Base-by-base conservation (phyloP, 1,284 basidiomycete genomes). In the Puccinia horiana region DNA sequence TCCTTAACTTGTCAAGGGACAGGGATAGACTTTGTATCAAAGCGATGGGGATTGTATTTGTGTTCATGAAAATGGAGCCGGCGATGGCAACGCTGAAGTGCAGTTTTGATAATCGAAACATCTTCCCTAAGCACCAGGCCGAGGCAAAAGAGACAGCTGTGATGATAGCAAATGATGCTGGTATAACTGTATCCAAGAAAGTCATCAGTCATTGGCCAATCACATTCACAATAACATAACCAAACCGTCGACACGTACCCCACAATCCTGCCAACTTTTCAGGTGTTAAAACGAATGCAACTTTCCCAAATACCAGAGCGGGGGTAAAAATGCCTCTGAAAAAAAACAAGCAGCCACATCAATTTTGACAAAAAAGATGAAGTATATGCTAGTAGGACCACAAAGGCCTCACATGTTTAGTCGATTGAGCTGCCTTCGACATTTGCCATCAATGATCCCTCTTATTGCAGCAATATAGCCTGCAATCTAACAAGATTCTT, bases 261-360 rank as follows among this genome's bases (percentile, higher is more conserved):
- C 85, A 85, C 42, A 88, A 85, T 78, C 88, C 86, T 20, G 84
- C 85, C 49, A 88, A 85, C 73, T 87, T 87, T 29, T 85, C 85
- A 0, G 88, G 88, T 14, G 87, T 87, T 47, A 88, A 84, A 18
- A 85, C 85, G 83, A 88, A 88, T 0, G 88, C 88, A n/a, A 88
- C 87, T 83, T 88, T 88, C 84, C 85, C 86, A 84, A 88, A 88
- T 23, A 88, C 85, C 61, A 88, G 83, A 23, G 87, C 85, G 1
- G 86, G 86, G 4, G 87, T 87, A 84, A 87, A 85, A 76, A 86
- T 69, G 76, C 86, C n/a, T 82, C 85, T 79, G 76, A 4, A 84
- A 9, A 52, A 37, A 20, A n/a, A n/a, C 11, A 12, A 78, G 44
- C n/a, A 44, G 8, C 26, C 18, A 35, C 42, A 35, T 65, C 63